These are phyloP conservation scores for Mortierella alpina DNA, from an alignment of 192 early-diverging fungal genomes.

Conservation along the genomic window DNA sequence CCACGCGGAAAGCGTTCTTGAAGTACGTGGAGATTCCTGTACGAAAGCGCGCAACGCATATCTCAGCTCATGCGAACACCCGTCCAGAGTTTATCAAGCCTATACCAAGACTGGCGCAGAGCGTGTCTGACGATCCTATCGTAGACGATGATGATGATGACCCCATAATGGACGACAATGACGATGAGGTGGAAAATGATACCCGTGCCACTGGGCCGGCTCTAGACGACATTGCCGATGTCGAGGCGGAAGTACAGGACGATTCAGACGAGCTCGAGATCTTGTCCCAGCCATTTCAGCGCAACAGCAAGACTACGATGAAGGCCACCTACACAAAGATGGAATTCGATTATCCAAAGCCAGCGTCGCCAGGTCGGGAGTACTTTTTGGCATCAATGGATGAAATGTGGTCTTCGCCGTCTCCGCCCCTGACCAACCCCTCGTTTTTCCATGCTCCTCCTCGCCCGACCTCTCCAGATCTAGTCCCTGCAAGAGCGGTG, in stretches of 20 bases:
- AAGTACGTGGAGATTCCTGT: constrained; percentile 11
- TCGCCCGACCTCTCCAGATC: constrained; percentile 28
- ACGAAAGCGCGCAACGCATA: neutral
- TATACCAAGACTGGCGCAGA: neutral
- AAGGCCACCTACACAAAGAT: neutral
- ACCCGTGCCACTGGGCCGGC: neutral
- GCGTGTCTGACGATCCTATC: constrained; percentile 18
- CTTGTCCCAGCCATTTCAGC: no score
- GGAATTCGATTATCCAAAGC: constrained; percentile 13
- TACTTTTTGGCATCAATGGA: constrained; percentile 36
- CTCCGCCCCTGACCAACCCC: constrained; percentile 19
- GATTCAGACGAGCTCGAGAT: neutral
- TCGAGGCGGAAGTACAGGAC: neutral
- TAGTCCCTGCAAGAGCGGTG: neutral
- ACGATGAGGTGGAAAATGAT: constrained; percentile 14
- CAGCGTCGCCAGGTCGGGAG: constrained; percentile 11
- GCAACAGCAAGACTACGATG: neutral
- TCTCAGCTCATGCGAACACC: no score
- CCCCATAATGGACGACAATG: neutral
- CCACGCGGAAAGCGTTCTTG: neutral
- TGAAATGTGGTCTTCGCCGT: constrained; percentile 50
- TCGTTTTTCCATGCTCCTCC: constrained; percentile 30
- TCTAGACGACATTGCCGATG: neutral
- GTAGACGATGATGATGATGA: constrained; percentile 42
- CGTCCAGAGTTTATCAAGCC: neutral